phyloP scores from a whole-genome alignment of 2,329 filamentous ascomycete species.

The Paracoccidioides brasiliensis region DNA sequence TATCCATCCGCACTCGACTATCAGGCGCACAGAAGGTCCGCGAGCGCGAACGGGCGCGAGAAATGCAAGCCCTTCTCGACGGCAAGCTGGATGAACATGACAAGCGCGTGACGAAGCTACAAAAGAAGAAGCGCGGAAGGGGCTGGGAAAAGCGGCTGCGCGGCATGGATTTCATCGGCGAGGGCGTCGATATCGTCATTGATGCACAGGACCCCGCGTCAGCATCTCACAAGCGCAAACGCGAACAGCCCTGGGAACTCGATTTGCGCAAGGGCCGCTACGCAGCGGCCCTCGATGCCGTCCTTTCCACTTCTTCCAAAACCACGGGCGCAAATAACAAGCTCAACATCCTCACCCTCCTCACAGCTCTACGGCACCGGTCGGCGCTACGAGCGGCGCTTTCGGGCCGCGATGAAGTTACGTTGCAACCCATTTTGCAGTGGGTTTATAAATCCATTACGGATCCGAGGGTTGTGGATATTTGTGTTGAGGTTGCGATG shows the following conservation, averaged over 20 bases:
- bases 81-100: slow-evolving; percentile 71
- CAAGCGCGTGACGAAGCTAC: slow-evolving; percentile 56
- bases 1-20: slow-evolving; percentile 79
- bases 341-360: slow-evolving; percentile 57
- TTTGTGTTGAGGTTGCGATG: slow-evolving; percentile 73
- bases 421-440: slow-evolving; percentile 66
- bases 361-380: slow-evolving; percentile 76
- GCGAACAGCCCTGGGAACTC: slow-evolving; percentile 64
- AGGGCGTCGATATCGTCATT: slow-evolving; percentile 79
- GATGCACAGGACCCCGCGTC: slow-evolving; percentile 43
- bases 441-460: slow-evolving; percentile 74
- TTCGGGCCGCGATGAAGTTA: slow-evolving; percentile 64
- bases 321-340: slow-evolving; percentile 42
- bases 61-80: slow-evolving; percentile 69
- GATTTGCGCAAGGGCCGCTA: slow-evolving; percentile 70
- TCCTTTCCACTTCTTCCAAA: slow-evolving; percentile 42
- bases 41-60: slow-evolving; percentile 64
- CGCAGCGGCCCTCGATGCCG: slow-evolving; percentile 62
- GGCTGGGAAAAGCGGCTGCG: slow-evolving; percentile 50
- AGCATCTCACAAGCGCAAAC: slow-evolving; percentile 44
- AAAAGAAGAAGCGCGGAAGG: slow-evolving; percentile 42
- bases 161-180: slow-evolving; percentile 68
- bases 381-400: slow-evolving; percentile 72
- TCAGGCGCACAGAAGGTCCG: slow-evolving; percentile 67
- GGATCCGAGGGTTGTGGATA: slow-evolving; percentile 65